These are phyloP conservation scores for Nothopassalora personata DNA, from an alignment of 2,329 filamentous ascomycete genomes.

Conservation along the genomic window DNA sequence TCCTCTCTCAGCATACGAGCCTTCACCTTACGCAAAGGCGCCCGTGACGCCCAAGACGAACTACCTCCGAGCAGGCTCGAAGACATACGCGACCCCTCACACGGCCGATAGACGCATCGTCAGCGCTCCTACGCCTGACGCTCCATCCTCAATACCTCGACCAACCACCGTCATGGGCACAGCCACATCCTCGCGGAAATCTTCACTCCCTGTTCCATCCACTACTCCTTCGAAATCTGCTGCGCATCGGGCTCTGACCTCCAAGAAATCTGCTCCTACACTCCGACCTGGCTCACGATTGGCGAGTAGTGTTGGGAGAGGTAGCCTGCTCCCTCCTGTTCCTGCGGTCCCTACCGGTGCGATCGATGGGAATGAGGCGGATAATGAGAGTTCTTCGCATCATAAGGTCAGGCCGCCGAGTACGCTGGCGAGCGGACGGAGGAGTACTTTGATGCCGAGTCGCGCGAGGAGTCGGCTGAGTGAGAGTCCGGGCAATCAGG, in stretches of 20 bases:
- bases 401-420: slow-evolving; percentile 18
- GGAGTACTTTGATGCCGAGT: slow-evolving; percentile 18
- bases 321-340: slow-evolving; percentile 20
- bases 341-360: slow-evolving; percentile 6
- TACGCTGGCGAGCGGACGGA: slow-evolving; percentile 17
- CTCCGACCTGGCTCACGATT: slow-evolving; percentile 14
- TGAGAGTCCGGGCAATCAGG: slow-evolving; percentile 2
- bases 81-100: slow-evolving; percentile 6
- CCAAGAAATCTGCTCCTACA: slow-evolving; percentile 17
- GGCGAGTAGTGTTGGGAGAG: slow-evolving; percentile 17
- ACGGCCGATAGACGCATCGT: slow-evolving; percentile 5
- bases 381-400: slow-evolving; percentile 23
- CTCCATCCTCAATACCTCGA: slow-evolving; percentile 19
- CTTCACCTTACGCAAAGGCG: slow-evolving; percentile 31
- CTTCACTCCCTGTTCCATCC: slow-evolving; percentile 22
- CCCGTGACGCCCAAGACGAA: slow-evolving; percentile 28
- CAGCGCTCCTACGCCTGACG: slow-evolving; percentile 10
- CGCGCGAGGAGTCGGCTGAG: slow-evolving; percentile 18
- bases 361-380: slow-evolving; percentile 28
- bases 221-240: slow-evolving; percentile 7
- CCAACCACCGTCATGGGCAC: slow-evolving; percentile 12
- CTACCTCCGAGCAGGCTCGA: slow-evolving; percentile 21
- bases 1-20: slow-evolving; percentile 31
- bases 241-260: slow-evolving; percentile 5
- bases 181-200: slow-evolving; percentile 12